Evolutionary conservation across 208 protist genomes (phyloP).

Genomic region (Trypanosoma brucei): DNA sequence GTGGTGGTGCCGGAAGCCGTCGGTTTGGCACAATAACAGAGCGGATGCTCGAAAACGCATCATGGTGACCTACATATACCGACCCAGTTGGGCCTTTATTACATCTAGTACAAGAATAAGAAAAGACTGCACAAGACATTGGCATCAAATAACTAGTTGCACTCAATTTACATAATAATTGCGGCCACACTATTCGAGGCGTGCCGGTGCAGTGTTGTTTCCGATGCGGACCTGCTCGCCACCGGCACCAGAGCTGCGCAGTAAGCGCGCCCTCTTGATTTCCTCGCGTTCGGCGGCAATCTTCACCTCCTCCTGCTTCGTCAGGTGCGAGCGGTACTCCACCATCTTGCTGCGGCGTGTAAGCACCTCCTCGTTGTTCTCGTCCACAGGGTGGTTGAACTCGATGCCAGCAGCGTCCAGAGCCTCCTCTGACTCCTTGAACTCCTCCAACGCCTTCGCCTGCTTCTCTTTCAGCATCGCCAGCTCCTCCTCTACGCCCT

Average conservation of each 20-base stretch:
- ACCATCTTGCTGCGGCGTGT: slow-evolving; percentile 81
- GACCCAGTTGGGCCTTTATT: background rate
- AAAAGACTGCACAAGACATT: background rate
- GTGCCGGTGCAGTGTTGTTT: slow-evolving; percentile 12
- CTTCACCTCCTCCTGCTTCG: slow-evolving; percentile 79
- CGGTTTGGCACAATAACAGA: no score
- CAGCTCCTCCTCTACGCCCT: slow-evolving; percentile 61
- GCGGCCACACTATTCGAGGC: slow-evolving; percentile 2
- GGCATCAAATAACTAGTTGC: background rate
- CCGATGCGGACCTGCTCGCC: slow-evolving; percentile 21
- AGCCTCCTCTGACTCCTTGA: slow-evolving; percentile 73
- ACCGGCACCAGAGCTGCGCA: slow-evolving; percentile 25
- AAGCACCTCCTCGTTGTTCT: slow-evolving; percentile 63
- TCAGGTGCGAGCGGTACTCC: slow-evolving; percentile 71
- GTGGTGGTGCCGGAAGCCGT: no score
- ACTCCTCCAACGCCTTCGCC: slow-evolving; percentile 60
- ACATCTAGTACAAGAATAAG: slow-evolving; percentile 1
- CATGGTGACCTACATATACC: slow-evolving; percentile 3
- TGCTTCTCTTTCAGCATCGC: slow-evolving; percentile 76
- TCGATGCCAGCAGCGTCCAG: slow-evolving; percentile 63
- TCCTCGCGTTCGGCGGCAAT: slow-evolving; percentile 76
- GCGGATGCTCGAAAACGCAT: background rate
- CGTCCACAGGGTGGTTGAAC: slow-evolving; percentile 64
- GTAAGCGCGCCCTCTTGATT: slow-evolving; percentile 56
- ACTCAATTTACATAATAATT: slow-evolving; percentile 3